A percentile compares a stretch with the other conserved stretches of the same genome.
Conservation (phyloP, 2,329 filamentous ascomycete genomes). For the Gaeumannomyces tritici region DNA sequence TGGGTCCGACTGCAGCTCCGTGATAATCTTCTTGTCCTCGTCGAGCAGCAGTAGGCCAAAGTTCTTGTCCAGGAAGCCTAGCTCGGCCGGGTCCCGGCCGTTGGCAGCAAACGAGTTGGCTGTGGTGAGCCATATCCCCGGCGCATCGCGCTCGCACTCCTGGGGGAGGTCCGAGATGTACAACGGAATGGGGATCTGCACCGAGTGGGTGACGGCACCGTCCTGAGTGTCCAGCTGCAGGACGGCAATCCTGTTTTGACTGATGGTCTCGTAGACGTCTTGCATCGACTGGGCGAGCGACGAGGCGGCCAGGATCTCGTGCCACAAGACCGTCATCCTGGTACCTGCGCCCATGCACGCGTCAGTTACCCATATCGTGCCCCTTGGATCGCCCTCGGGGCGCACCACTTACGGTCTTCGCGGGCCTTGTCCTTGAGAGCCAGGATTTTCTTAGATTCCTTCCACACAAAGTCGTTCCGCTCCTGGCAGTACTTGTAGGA, state of each 20-base stretch:
- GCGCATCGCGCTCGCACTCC: conserved; percentile 46
- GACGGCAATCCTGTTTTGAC: conserved; percentile 76
- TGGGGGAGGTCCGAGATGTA: conserved; percentile 66
- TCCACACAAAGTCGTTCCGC: conserved; percentile 82
- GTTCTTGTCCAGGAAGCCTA: conserved; percentile 68
- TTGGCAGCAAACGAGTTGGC: conserved; percentile 58
- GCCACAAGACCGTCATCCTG: conserved; percentile 60
- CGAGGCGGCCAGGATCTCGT: conserved; percentile 59
- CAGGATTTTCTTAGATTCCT: conserved; percentile 76
- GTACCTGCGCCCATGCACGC: conserved; percentile 27
- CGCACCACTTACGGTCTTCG: conserved; percentile 45
- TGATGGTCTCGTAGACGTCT: conserved; percentile 72
- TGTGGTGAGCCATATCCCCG: conserved; percentile 76
- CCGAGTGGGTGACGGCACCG: conserved; percentile 49
- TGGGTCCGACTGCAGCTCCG: conserved; percentile 67
- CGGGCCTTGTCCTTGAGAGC: conserved; percentile 72
- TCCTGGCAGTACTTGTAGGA: conserved; percentile 89
- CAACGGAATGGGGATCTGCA: conserved; percentile 55
- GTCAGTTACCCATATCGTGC: too few species aligned
- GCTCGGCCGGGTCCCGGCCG: conserved; percentile 27
- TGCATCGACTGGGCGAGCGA: conserved; percentile 75
- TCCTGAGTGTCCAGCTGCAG: conserved; percentile 60
- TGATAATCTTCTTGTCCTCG: conserved; percentile 64
- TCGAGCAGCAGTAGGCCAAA: conserved; percentile 79
- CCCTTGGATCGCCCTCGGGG: too few species aligned